These are phyloP conservation scores for Musa itinerans DNA, from an alignment of 176 grass and related monocot species.

Conservation along the genomic window DNA sequence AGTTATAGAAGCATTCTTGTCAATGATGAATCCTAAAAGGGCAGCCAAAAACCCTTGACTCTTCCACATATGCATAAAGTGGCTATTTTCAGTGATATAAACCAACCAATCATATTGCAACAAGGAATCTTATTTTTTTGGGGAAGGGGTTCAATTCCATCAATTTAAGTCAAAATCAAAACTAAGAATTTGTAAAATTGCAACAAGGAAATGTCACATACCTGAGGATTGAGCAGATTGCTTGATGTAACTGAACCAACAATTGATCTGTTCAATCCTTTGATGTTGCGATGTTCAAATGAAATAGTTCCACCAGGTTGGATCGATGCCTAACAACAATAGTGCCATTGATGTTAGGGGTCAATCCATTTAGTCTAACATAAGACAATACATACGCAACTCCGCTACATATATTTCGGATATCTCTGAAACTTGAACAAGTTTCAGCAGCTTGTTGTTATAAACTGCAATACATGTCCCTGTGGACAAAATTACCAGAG, in stretches of 20 bases:
- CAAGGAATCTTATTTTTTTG: no score
- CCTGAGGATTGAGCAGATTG: conserved; percentile 97
- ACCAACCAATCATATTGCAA: no score
- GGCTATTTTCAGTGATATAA: no score
- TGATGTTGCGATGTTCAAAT: conserved; percentile 95
- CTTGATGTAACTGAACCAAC: conserved; percentile 93
- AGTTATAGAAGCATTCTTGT: neutral
- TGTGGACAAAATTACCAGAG: conserved; percentile 47
- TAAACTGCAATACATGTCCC: neutral
- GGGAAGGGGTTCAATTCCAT: neutral
- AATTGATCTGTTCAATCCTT: conserved; percentile 89
- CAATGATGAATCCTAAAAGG: neutral
- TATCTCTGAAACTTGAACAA: no score
- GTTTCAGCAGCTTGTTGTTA: neutral
- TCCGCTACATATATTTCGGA: no score
- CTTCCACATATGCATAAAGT: no score
- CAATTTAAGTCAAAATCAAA: neutral
- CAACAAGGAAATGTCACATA: conserved; percentile 20
- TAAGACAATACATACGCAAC: no score
- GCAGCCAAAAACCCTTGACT: no score
- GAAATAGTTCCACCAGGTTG: conserved; percentile 99
- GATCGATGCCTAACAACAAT: conserved; percentile 73
- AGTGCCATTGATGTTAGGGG: neutral
- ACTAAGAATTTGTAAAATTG: neutral
- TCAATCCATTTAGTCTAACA: neutral